Evolutionary conservation across 2,329 filamentous ascomycete species (phyloP).

Genomic region (Venturiaceae sp.): DNA sequence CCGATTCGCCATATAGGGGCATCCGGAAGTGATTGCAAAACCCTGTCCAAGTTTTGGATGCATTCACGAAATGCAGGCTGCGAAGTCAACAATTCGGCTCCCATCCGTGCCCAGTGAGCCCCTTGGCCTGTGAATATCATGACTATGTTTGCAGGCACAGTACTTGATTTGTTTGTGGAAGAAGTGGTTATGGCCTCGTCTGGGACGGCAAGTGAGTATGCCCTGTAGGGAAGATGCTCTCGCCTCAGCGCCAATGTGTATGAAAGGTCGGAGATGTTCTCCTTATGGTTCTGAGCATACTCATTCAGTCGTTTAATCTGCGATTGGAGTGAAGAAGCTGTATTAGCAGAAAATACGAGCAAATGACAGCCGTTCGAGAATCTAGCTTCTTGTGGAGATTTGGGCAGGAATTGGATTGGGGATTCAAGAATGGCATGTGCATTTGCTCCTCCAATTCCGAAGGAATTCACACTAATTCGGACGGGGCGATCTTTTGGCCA

Average conservation of each 20-base stretch:
- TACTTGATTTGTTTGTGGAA: too few species aligned
- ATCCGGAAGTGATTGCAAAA: neutral
- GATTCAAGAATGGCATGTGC: constrained; percentile 37
- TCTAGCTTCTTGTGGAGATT: too few species aligned
- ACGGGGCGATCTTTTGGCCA: constrained; percentile 16
- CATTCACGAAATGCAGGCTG: neutral
- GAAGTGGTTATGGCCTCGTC: too few species aligned
- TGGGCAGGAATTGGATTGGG: neutral
- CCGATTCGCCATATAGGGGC: constrained; percentile 16
- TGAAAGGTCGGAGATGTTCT: neutral
- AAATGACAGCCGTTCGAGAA: too few species aligned
- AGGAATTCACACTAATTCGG: constrained; percentile 46
- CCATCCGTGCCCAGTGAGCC: constrained; percentile 14
- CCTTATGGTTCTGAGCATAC: neutral
- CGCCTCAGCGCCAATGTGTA: neutral
- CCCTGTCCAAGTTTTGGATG: neutral
- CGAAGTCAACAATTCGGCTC: constrained; percentile 4
- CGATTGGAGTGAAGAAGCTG: too few species aligned
- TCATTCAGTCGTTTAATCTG: too few species aligned
- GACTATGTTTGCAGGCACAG: constrained; percentile 2
- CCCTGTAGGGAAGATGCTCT: neutral
- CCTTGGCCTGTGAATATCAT: constrained; percentile 9
- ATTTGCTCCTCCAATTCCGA: constrained; percentile 50
- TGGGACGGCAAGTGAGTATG: too few species aligned
- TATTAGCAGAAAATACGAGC: neutral